Conservation (phyloP, 2,329 filamentous ascomycete genomes). For the Polytolypa hystricis region DNA sequence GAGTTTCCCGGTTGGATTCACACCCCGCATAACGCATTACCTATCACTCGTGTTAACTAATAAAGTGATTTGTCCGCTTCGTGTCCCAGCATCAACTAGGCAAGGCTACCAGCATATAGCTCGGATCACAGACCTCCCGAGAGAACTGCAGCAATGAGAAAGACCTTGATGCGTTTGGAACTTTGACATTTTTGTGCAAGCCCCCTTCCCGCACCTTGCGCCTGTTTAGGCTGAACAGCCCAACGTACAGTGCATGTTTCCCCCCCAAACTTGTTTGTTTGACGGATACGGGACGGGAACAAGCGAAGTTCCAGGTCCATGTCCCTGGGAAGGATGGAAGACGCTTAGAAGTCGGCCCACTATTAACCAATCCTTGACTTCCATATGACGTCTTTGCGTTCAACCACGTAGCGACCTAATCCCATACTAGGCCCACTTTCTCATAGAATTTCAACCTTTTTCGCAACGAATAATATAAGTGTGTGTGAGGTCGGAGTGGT, state of each 20-base stretch:
- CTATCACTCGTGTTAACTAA: not conserved
- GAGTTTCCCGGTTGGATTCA: no score
- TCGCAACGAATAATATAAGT: not conserved
- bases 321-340: conserved; percentile 10
- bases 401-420: not conserved
- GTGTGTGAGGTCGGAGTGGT: not conserved
- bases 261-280: not conserved
- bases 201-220: not conserved
- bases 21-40: not conserved
- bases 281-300: conserved; percentile 2
- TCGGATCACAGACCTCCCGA: not conserved
- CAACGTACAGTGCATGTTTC: not conserved
- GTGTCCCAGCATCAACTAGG: no score
- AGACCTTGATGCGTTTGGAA: no score
- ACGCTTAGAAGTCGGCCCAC: conserved; percentile 1
- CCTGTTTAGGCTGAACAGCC: not conserved
- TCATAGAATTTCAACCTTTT: not conserved
- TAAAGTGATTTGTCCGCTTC: not conserved
- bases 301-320: conserved; percentile 9
- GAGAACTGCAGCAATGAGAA: not conserved
- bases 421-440: not conserved
- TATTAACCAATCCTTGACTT: conserved; percentile 1
- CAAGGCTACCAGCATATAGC: not conserved
- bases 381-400: conserved; percentile 5
- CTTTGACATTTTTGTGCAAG: no score